phyloP scores from a whole-genome alignment of 2,329 filamentous ascomycete genomes.

The Ceratocystis eucalypticola region DNA sequence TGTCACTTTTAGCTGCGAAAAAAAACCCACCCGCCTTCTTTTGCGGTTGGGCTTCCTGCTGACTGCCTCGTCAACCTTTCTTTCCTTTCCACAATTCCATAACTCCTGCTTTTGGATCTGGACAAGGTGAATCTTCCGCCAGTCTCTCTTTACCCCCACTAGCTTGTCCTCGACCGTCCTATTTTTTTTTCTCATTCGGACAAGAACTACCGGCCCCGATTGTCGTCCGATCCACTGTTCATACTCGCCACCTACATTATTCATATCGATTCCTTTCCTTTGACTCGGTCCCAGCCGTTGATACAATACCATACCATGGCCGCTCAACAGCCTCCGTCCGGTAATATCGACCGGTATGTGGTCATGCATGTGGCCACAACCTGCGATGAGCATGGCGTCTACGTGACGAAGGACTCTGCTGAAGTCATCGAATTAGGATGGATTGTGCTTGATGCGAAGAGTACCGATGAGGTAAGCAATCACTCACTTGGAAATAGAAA shows the following conservation, averaged over 20 bases:
- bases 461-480: conserved; percentile 70
- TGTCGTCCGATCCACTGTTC: background rate
- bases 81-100: background rate
- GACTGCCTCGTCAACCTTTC: background rate
- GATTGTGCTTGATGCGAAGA: conserved; percentile 88
- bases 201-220: background rate
- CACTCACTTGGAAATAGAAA: background rate
- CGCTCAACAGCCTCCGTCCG: conserved; percentile 36
- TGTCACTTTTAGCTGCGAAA: conserved; percentile 7
- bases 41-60: conserved; percentile 6
- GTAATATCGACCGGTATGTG: conserved; percentile 86
- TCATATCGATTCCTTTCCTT: background rate
- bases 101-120: background rate
- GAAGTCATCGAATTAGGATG: conserved; percentile 98
- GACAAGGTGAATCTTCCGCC: background rate
- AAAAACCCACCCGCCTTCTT: conserved; percentile 4
- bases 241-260: background rate
- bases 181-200: background rate
- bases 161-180: conserved; percentile 6
- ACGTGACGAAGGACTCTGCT: conserved; percentile 97
- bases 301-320: conserved; percentile 25
- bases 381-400: conserved; percentile 97
- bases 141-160: background rate
- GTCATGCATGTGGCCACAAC: conserved; percentile 98
- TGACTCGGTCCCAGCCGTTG: background rate